Conservation (phyloP, 1,139 yeast genomes). For the Zygoascus meyerae region DNA sequence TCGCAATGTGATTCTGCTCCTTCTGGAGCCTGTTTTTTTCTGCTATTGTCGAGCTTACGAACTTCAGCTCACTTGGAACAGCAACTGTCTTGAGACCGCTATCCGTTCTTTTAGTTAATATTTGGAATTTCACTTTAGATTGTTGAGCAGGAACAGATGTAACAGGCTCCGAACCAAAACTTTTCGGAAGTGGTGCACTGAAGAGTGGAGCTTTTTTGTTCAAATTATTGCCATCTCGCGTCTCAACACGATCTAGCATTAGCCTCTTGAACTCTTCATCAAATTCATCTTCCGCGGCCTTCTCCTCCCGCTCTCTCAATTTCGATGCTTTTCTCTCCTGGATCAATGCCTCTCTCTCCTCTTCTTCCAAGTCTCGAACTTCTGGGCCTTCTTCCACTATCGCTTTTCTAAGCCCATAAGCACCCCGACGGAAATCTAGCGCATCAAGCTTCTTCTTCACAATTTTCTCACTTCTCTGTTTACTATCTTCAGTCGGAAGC, state of each 20-base stretch:
- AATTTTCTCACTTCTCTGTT: constrained; percentile 17
- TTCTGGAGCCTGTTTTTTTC: constrained; percentile 22
- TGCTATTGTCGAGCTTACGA: constrained; percentile 23
- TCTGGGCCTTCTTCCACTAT: neutral
- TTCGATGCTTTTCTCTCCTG: constrained; percentile 15
- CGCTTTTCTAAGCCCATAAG: neutral
- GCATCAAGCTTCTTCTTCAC: neutral
- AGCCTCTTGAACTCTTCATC: constrained; percentile 29
- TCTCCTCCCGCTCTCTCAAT: constrained; percentile 17
- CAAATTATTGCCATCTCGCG: neutral
- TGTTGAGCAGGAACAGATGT: neutral
- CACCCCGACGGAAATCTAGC: neutral
- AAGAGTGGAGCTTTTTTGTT: neutral
- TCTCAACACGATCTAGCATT: constrained; percentile 23
- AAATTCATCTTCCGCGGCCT: constrained; percentile 13
- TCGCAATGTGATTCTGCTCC: constrained; percentile 26
- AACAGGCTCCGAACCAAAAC: constrained; percentile 6
- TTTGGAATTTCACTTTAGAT: constrained; percentile 21
- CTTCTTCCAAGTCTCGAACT: neutral
- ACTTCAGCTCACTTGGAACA: constrained; percentile 26
- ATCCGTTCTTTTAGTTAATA: constrained; percentile 25
- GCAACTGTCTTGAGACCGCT: constrained; percentile 19
- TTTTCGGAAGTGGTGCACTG: constrained; percentile 9
- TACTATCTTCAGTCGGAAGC: constrained; percentile 21
- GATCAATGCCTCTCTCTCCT: constrained; percentile 3